Evolutionary conservation across 805 yeast species (phyloP).

Genomic region (Saccharomycopsis schoenii): DNA sequence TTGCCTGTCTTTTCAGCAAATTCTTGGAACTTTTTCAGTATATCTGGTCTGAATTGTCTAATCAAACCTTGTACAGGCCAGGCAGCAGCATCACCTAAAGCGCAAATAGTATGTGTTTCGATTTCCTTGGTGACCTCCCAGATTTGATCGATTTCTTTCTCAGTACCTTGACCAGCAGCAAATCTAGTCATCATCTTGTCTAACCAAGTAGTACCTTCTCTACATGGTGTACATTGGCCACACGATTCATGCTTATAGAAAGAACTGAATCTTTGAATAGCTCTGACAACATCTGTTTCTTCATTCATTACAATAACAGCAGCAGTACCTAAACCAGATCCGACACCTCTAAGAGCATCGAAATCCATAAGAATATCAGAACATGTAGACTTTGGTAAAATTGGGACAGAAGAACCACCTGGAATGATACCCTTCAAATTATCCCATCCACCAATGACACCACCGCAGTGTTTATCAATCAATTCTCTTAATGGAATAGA

Average conservation of each 20-base stretch:
- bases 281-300: conserved; percentile 74
- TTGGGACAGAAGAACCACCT: conserved; percentile 85
- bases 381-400: conserved; percentile 59
- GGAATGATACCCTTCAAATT: conserved; percentile 81
- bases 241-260: conserved; percentile 90
- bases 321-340: conserved; percentile 86
- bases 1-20: conserved; percentile 41
- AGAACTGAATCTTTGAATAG: conserved; percentile 75
- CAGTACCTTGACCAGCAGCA: conserved; percentile 67
- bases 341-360: conserved; percentile 76
- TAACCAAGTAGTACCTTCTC: conserved; percentile 89
- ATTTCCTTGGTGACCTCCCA: conserved; percentile 77
- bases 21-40: conserved; percentile 64
- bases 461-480: conserved; percentile 84
- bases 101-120: conserved; percentile 89
- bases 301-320: conserved; percentile 89
- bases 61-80: conserved; percentile 91
- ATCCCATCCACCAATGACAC: conserved; percentile 89
- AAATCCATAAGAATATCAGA: conserved; percentile 74
- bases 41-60: conserved; percentile 73
- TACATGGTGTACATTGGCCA: conserved; percentile 92
- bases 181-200: conserved; percentile 78
- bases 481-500: conserved; percentile 77
- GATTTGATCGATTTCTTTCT: conserved; percentile 75
- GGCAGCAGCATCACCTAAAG: conserved; percentile 86